Percentiles rank a stretch among this genome's conserved stretches.
These are phyloP conservation scores for Harringtonia aguacate DNA, from an alignment of 2,329 filamentous ascomycete species.

Conservation along the genomic window DNA sequence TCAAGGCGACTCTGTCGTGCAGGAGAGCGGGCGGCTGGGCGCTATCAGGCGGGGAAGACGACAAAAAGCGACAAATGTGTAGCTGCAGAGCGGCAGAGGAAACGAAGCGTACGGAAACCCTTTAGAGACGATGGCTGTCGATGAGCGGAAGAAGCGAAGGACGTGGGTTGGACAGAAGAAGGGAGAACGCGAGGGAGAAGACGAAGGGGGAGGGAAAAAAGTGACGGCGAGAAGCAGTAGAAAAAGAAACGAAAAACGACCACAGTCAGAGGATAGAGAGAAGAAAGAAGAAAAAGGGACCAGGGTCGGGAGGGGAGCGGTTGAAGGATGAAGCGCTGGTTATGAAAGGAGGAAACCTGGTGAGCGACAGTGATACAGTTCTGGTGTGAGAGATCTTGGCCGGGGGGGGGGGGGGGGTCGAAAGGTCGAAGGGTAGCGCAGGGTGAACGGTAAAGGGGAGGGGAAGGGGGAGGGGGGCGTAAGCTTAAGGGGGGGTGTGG, in stretches of 20 bases:
- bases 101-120: too few species aligned
- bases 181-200: constrained; percentile 4
- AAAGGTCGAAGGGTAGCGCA: background rate
- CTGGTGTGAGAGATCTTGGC: constrained; percentile 28
- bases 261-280: constrained; percentile 4
- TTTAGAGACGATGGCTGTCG: too few species aligned
- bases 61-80: too few species aligned
- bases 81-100: background rate
- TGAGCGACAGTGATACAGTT: constrained; percentile 26
- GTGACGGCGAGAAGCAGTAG: constrained; percentile 4
- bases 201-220: constrained; percentile 4
- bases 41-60: too few species aligned
- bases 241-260: constrained; percentile 6
- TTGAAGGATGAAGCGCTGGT: constrained; percentile 11
- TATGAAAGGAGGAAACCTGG: constrained; percentile 24
- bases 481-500: background rate
- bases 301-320: background rate
- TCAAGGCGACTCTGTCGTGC: too few species aligned
- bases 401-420: constrained; percentile 1
- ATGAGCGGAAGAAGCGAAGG: constrained; percentile 2
- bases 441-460: background rate
- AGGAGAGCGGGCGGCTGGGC: too few species aligned
- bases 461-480: background rate
- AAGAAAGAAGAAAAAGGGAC: background rate
- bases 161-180: constrained; percentile 1